Base-by-base conservation (phyloP, 257 asterid species). In the Solanum sitiens region DNA sequence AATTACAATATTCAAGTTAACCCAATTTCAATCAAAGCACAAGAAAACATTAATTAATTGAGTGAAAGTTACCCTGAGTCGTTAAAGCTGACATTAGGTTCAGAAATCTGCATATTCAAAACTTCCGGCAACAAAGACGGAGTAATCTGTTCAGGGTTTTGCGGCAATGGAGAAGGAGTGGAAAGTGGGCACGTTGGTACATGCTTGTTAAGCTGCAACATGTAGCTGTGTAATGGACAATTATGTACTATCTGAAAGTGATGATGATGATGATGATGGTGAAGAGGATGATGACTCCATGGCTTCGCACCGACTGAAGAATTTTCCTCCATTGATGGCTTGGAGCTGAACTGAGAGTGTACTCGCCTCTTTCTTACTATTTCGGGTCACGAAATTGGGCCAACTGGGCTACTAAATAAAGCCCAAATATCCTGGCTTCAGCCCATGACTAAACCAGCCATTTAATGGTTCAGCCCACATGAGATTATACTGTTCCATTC, bases 161-260 rank as follows among this genome's bases (percentile, higher is more conserved):
- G 93, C 35, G 88, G 86, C 33, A 83, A 67, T 39, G 83, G 86
- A 89, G 86, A 53, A 73, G 84, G 6, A 74, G 89, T 72, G 89
- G 91, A 90, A 68, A 89, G 85, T 35, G 93, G 90, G 91, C 95
- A 92, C 15, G 91, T 37, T 12, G 92, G 91, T 44, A 93, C 87
- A 90, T 93, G 96, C 21, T 89, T 91, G 32, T 45, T 65, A n/a
- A 88, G 89, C 65, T 83, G 91, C 85, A 90, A 71, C 89, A 95
- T 65, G 56, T 90, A 65, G 88, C 90, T 88, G 91, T 95, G 98
- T 16, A 90, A 65, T 27, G 95, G 95, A 89, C 96, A 95, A 23
- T 91, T 77, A 30, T 95, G 94, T 32, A 90, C 91, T 42, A 91
- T 59, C 86, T 93, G 91, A 67, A 88, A 92, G 89, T 88, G 91